Evolutionary conservation across 2,329 filamentous ascomycete species (phyloP).

Genomic region (Xylaria sp.): DNA sequence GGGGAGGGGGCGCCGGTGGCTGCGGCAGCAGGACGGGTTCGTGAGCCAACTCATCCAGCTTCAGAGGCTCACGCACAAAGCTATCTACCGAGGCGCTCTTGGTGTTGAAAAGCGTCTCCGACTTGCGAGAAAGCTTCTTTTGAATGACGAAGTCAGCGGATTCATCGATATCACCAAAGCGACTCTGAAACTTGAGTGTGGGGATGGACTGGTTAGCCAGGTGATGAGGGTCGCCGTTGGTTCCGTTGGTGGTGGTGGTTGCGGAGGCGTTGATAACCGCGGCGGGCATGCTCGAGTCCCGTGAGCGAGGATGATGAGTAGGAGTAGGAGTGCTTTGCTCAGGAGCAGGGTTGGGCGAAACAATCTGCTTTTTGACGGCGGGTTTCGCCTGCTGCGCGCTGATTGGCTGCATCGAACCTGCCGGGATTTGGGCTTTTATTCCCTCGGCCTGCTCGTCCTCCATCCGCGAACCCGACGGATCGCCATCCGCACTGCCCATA

Average conservation of each 20-base stretch:
- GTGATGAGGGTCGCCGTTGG: conserved; percentile 34
- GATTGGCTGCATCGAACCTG: conserved; percentile 49
- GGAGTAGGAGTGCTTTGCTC: conserved; percentile 44
- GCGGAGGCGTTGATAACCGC: conserved; percentile 45
- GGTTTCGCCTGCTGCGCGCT: conserved; percentile 49
- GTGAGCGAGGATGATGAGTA: conserved; percentile 40
- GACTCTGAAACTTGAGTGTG: conserved; percentile 45
- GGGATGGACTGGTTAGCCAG: conserved; percentile 26
- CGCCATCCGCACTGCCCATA: conserved; percentile 48
- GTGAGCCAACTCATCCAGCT: conserved; percentile 38
- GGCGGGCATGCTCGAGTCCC: conserved; percentile 49
- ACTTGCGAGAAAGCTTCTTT: conserved; percentile 45
- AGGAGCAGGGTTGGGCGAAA: conserved; percentile 47
- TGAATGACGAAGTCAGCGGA: conserved; percentile 35
- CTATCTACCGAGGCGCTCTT: conserved; percentile 42
- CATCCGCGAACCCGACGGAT: conserved; percentile 46
- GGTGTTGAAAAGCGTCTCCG: conserved; percentile 43
- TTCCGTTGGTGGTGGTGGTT: conserved; percentile 43
- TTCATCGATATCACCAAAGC: conserved; percentile 43
- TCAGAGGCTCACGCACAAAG: conserved; percentile 46
- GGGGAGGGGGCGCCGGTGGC: conserved; percentile 39
- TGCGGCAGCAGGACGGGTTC: conserved; percentile 43
- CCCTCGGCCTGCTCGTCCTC: conserved; percentile 46
- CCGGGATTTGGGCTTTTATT: conserved; percentile 50
- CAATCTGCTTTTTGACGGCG: conserved; percentile 51